phyloP scores from a whole-genome alignment of 768 basidiomycete species.

The Suillus subalutaceus region DNA sequence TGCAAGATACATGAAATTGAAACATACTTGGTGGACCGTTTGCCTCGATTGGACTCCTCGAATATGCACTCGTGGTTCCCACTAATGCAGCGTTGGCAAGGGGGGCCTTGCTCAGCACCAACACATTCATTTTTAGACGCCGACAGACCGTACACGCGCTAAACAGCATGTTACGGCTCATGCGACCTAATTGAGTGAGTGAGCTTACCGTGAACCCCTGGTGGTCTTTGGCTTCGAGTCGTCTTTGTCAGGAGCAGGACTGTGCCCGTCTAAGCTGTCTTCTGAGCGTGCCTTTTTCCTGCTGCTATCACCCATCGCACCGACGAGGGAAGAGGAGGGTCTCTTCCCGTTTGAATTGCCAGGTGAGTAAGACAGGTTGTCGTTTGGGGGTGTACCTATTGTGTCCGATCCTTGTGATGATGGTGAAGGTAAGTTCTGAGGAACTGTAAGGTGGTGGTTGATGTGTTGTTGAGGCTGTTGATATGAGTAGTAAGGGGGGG shows the following conservation, averaged over 20 bases:
- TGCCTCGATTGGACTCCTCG: constrained; percentile 95
- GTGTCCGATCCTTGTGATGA: constrained; percentile 81
- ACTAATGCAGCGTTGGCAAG: constrained; percentile 83
- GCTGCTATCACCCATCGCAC: constrained; percentile 37
- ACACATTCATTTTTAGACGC: constrained; percentile 92
- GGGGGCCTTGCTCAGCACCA: constrained; percentile 86
- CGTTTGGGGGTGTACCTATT: constrained; percentile 72
- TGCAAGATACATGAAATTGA: constrained; percentile 19
- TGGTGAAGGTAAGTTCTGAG: constrained; percentile 70
- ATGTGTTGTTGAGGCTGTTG: constrained; percentile 53
- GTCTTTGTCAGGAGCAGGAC: constrained; percentile 60
- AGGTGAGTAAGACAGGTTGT: constrained; percentile 53
- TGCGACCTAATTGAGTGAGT: not conserved
- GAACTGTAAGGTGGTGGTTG: constrained; percentile 57
- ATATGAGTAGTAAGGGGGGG: constrained; percentile 59
- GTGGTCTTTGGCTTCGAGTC: constrained; percentile 82
- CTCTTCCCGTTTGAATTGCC: constrained; percentile 69
- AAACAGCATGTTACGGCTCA: constrained; percentile 19
- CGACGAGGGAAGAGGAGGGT: constrained; percentile 52
- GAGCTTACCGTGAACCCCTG: constrained; percentile 75
- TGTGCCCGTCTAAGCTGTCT: constrained; percentile 49
- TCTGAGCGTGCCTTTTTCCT: constrained; percentile 68
- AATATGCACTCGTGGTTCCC: constrained; percentile 93
- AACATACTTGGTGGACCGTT: constrained; percentile 78
- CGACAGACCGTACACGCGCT: constrained; percentile 93